Percentiles rank a stretch among this genome's conserved stretches.
phyloP scores from a whole-genome alignment of 1,139 yeast species.

The Sugiyamaella sp. region DNA sequence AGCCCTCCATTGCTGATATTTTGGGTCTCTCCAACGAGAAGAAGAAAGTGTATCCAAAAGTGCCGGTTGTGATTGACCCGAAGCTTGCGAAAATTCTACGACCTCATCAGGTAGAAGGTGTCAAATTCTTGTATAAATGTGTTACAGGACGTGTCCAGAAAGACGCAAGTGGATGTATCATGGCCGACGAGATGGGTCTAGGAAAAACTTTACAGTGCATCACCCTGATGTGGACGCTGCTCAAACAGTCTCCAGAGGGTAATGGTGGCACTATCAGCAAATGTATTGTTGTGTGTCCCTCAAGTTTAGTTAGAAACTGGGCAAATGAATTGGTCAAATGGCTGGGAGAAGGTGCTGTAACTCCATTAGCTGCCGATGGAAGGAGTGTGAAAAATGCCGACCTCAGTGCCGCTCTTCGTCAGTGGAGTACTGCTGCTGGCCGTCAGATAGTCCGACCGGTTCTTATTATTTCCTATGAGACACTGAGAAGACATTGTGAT shows the following conservation, averaged over 20 bases:
- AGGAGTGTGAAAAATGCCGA: conserved; percentile 56
- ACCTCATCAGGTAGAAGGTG: conserved; percentile 98
- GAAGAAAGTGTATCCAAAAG: conserved; percentile 52
- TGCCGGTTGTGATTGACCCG: conserved; percentile 97
- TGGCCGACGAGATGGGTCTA: conserved; percentile 99
- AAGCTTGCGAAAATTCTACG: conserved; percentile 77
- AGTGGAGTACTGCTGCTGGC: conserved; percentile 91
- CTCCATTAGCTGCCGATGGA: conserved; percentile 93
- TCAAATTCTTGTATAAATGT: conserved; percentile 83
- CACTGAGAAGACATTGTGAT: conserved; percentile 83
- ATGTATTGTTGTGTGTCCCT: conserved; percentile 94
- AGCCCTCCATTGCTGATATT: conserved; percentile 73
- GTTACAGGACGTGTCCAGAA: conserved; percentile 87
- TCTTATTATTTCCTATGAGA: conserved; percentile 92
- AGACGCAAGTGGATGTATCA: conserved; percentile 91
- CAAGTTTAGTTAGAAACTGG: conserved; percentile 94
- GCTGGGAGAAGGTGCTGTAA: conserved; percentile 89
- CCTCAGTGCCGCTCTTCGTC: conserved; percentile 67
- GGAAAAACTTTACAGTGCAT: conserved; percentile 96
- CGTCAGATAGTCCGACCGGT: conserved; percentile 92
- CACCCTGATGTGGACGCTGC: conserved; percentile 89
- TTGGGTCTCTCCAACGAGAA: conserved; percentile 64
- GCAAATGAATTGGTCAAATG: conserved; percentile 95
- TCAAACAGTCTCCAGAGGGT: conserved; percentile 90
- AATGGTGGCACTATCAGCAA: conserved; percentile 75